phyloP scores from a whole-genome alignment of 805 yeast species.

The Kodamaea neixiangensis region DNA sequence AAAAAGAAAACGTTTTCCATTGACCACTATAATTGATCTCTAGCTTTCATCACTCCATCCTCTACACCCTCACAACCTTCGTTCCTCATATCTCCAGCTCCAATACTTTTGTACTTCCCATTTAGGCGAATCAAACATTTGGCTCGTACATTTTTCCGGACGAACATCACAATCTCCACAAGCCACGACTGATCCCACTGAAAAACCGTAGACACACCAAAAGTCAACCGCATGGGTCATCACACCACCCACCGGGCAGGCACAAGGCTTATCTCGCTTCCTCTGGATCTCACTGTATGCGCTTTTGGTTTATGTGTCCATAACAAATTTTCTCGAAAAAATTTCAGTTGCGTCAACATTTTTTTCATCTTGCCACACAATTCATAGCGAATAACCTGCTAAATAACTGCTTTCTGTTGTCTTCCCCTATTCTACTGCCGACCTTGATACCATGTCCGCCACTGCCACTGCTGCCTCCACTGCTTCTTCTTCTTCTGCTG shows the following conservation, averaged over 20 bases:
- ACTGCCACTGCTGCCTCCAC: slow-evolving; percentile 14
- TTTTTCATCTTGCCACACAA: slow-evolving; percentile 3
- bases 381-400: background rate
- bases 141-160: background rate
- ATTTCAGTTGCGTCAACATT: slow-evolving; percentile 1
- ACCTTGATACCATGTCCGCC: slow-evolving; percentile 8
- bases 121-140: background rate
- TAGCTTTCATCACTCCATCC: background rate
- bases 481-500: slow-evolving; percentile 11
- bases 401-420: background rate
- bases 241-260: background rate
- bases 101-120: too few species aligned
- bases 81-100: background rate
- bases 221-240: background rate
- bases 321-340: slow-evolving; percentile 1
- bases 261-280: background rate
- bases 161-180: background rate
- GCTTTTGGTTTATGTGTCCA: slow-evolving; percentile 1
- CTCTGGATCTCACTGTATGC: background rate
- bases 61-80: background rate
- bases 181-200: background rate
- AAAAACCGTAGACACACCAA: background rate
- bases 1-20: background rate
- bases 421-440: slow-evolving; percentile 1
- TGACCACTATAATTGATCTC: background rate